These are phyloP conservation scores for Coemansia sp. DNA, from an alignment of 192 early-diverging fungal genomes.

Conservation along the genomic window DNA sequence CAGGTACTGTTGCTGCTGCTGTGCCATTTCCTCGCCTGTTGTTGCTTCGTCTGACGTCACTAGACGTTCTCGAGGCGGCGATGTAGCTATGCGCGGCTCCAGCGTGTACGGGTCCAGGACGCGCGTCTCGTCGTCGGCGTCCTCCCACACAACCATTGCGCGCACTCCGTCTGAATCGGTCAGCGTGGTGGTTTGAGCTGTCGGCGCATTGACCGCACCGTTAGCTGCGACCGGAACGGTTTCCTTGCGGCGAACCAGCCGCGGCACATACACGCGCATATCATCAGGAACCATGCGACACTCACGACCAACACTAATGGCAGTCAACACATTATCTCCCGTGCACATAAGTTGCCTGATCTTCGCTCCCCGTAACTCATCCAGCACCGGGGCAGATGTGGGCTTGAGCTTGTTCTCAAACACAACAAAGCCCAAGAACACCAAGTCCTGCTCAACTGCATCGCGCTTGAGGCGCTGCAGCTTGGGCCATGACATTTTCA, in stretches of 20 bases:
- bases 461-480: slow-evolving; percentile 73
- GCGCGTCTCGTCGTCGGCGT: slow-evolving; percentile 57
- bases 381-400: slow-evolving; percentile 73
- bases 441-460: slow-evolving; percentile 79
- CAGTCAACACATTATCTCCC: slow-evolving; percentile 95
- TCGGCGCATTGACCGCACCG: background rate
- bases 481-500: slow-evolving; percentile 69
- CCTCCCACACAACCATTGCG: slow-evolving; percentile 57
- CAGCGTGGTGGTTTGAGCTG: background rate
- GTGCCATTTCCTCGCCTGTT: slow-evolving; percentile 44
- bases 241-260: slow-evolving; percentile 58
- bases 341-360: slow-evolving; percentile 99
- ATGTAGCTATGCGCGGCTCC: slow-evolving; percentile 36
- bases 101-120: slow-evolving; percentile 60
- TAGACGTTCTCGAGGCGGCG: slow-evolving; percentile 28
- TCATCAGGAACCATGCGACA: slow-evolving; percentile 81
- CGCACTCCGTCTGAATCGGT: slow-evolving; percentile 16
- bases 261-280: slow-evolving; percentile 77
- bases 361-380: slow-evolving; percentile 72
- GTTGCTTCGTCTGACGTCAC: slow-evolving; percentile 38
- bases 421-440: slow-evolving; percentile 93
- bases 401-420: slow-evolving; percentile 99
- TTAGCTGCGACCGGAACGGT: background rate
- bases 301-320: slow-evolving; percentile 90
- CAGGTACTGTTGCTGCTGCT: slow-evolving; percentile 49